A percentile compares a stretch with the other conserved stretches of the same genome.
phyloP scores from a whole-genome alignment of 306 rosid species.

The Vachellia collinsii region DNA sequence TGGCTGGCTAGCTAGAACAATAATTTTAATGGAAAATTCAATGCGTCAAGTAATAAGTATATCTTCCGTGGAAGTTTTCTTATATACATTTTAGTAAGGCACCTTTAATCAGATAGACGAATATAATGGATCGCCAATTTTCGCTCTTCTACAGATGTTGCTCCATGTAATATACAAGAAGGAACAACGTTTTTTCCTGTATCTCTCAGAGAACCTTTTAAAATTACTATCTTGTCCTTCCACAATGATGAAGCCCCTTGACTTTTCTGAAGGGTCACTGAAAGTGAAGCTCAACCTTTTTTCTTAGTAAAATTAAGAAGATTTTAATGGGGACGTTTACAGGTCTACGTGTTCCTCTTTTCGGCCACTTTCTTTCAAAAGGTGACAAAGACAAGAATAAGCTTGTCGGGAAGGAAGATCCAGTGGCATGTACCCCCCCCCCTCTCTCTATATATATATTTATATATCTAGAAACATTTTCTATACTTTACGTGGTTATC shows the following conservation, averaged over 20 bases:
- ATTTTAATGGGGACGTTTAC: background rate
- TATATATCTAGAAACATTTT: too few species aligned
- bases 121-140: background rate
- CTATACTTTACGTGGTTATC: background rate
- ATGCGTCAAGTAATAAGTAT: background rate
- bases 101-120: background rate
- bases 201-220: background rate
- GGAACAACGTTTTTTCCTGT: background rate
- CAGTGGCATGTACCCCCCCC: constrained; percentile 7
- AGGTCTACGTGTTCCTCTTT: background rate
- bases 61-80: background rate
- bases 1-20: background rate
- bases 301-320: background rate
- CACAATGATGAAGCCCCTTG: background rate
- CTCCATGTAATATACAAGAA: background rate
- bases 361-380: background rate
- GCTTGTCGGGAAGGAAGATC: background rate
- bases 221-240: background rate
- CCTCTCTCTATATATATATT: background rate
- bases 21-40: background rate
- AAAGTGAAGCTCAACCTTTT: background rate
- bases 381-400: constrained; percentile 1
- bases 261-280: background rate
- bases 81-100: background rate
- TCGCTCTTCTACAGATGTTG: background rate